A percentile compares a stretch with the other conserved stretches of the same genome.
Conservation (phyloP, 176 grass and related monocot species). For the Carex kokanica region DNA sequence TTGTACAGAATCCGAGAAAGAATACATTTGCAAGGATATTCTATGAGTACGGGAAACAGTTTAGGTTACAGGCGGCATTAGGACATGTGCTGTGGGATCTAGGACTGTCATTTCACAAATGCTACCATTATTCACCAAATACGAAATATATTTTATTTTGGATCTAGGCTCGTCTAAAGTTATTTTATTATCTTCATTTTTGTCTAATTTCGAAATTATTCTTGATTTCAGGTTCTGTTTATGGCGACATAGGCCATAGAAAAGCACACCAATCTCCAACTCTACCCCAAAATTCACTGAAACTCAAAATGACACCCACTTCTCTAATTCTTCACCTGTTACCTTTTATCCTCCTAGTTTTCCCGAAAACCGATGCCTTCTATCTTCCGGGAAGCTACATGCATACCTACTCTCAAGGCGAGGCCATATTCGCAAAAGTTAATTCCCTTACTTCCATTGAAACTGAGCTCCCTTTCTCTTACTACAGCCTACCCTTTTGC, state of each 20-base stretch:
- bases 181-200: background rate
- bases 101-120: background rate
- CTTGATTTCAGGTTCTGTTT: constrained; percentile 27
- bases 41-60: background rate
- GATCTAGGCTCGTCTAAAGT: background rate
- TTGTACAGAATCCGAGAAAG: background rate
- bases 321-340: constrained; percentile 25
- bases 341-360: constrained; percentile 22
- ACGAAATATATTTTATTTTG: background rate
- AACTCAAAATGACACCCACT: constrained; percentile 10
- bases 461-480: constrained; percentile 76
- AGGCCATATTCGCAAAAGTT: constrained; percentile 56
- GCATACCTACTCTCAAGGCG: constrained; percentile 60
- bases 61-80: background rate
- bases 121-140: background rate
- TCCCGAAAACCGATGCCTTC: constrained; percentile 42
- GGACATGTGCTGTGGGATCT: background rate
- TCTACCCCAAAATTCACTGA: background rate
- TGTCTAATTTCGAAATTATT: background rate
- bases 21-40: background rate
- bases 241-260: constrained; percentile 19
- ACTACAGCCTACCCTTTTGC: constrained; percentile 81
- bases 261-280: constrained; percentile 19
- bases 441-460: constrained; percentile 89
- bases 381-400: constrained; percentile 89